A percentile compares a stretch with the other conserved stretches of the same genome.
phyloP scores from a whole-genome alignment of 495 filamentous ascomycete species.

The Recurvomyces mirabilis region DNA sequence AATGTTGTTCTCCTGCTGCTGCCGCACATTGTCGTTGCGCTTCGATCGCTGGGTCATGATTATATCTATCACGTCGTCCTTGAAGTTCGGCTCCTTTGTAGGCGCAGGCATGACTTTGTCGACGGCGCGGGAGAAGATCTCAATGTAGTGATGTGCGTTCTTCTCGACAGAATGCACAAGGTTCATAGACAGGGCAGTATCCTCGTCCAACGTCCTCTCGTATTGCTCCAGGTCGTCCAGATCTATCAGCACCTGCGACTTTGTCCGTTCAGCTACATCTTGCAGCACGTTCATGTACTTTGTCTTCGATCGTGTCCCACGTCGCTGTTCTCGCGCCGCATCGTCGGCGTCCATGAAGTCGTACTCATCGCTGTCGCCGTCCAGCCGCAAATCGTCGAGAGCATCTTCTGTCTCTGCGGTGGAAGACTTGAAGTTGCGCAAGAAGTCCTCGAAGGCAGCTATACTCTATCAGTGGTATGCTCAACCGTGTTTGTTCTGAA shows the following conservation, averaged over 20 bases:
- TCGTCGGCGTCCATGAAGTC: slow-evolving; percentile 88
- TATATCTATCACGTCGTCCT: slow-evolving; percentile 93
- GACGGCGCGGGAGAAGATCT: slow-evolving; percentile 76
- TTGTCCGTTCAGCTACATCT: slow-evolving; percentile 67
- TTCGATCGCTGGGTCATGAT: slow-evolving; percentile 84
- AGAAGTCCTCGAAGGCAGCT: slow-evolving; percentile 81
- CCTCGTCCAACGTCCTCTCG: slow-evolving; percentile 56
- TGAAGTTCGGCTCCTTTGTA: slow-evolving; percentile 71
- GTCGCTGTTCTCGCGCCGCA: slow-evolving; percentile 35
- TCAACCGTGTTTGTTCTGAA: slow-evolving; percentile 34
- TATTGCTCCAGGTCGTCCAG: slow-evolving; percentile 69
- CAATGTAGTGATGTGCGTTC: slow-evolving; percentile 92
- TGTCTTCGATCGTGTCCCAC: slow-evolving; percentile 45
- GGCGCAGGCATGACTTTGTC: slow-evolving; percentile 78
- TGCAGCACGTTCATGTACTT: slow-evolving; percentile 92
- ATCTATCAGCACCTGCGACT: slow-evolving; percentile 68
- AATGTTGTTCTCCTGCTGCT: slow-evolving; percentile 55
- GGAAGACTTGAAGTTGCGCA: slow-evolving; percentile 74
- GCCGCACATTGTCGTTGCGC: slow-evolving; percentile 64
- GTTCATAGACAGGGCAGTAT: slow-evolving; percentile 40
- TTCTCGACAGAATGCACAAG: slow-evolving; percentile 75
- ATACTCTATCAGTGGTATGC: slow-evolving; percentile 15
- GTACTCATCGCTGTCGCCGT: slow-evolving; percentile 87
- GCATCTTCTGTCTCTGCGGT: slow-evolving; percentile 66
- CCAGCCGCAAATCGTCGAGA: slow-evolving; percentile 71